These are phyloP conservation scores for Pyricularia pennisetigena DNA, from an alignment of 2,329 filamentous ascomycete genomes.

Conservation along the genomic window DNA sequence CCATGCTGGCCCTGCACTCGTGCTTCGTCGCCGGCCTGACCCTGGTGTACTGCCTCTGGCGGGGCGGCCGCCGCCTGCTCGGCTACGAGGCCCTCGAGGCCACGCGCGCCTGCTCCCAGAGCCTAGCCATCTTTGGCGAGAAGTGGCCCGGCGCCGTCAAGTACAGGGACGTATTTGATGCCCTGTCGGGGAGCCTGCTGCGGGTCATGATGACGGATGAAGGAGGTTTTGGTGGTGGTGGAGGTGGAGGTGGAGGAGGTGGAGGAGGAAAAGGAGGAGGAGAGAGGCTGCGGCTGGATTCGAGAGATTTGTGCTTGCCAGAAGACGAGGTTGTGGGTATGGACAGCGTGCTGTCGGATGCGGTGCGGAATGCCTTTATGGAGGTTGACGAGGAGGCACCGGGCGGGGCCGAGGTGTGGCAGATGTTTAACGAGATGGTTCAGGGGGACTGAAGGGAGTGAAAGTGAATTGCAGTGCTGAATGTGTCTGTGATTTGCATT, in stretches of 20 bases:
- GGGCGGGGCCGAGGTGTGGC: slow-evolving; percentile 17
- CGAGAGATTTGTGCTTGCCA: not conserved
- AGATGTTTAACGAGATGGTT: slow-evolving; percentile 19
- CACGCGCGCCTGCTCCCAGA: slow-evolving; percentile 16
- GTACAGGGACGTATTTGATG: slow-evolving; percentile 19
- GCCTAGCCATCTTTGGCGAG: slow-evolving; percentile 19
- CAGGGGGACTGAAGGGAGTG: slow-evolving; percentile 6
- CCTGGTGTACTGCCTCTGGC: slow-evolving; percentile 18
- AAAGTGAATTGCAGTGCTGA: too few species aligned
- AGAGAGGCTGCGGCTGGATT: not conserved
- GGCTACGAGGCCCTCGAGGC: slow-evolving; percentile 16
- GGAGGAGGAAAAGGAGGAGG: not conserved
- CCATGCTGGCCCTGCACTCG: slow-evolving; percentile 19
- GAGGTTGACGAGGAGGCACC: slow-evolving; percentile 19
- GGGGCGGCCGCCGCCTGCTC: slow-evolving; percentile 12
- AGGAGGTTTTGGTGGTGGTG: slow-evolving; percentile 4
- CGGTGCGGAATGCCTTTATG: slow-evolving; percentile 18
- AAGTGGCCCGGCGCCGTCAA: slow-evolving; percentile 18
- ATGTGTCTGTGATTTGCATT: too few species aligned
- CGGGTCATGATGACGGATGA: slow-evolving; percentile 12
- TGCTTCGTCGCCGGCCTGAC: slow-evolving; percentile 20
- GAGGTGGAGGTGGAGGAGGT: not conserved
- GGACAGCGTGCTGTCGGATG: slow-evolving; percentile 10
- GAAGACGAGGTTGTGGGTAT: not conserved
- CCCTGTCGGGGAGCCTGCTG: slow-evolving; percentile 13